phyloP scores from a whole-genome alignment of 352 stramenopile genomes.

The Pythium dissimile region DNA sequence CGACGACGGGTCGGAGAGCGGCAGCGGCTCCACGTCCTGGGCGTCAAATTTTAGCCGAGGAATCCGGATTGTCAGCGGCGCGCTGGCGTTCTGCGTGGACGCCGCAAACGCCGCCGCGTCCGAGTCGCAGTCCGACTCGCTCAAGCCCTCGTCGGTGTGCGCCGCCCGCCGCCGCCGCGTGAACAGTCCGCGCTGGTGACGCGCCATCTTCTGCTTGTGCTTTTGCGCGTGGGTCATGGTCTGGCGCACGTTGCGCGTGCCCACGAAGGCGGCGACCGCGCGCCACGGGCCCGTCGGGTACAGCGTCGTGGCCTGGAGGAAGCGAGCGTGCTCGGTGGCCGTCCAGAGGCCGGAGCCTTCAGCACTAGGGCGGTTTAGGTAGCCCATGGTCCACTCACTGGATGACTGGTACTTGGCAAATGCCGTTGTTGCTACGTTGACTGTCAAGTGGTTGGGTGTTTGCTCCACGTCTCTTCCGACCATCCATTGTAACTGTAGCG shows the following conservation, averaged over 20 bases:
- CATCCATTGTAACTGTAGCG: background rate
- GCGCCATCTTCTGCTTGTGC: conserved; percentile 39
- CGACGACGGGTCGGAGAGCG: background rate
- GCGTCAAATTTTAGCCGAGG: background rate
- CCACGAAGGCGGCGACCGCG: conserved; percentile 22
- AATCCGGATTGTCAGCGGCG: background rate
- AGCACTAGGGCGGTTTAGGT: conserved; percentile 12
- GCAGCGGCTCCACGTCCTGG: background rate
- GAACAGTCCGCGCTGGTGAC: conserved; percentile 27
- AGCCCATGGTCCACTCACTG: background rate
- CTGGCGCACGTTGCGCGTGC: conserved; percentile 28
- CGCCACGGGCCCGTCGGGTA: conserved; percentile 31
- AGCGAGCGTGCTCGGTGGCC: conserved; percentile 24
- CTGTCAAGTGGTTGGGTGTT: background rate
- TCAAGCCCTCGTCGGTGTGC: background rate
- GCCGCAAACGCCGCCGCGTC: background rate
- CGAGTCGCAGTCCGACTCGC: background rate
- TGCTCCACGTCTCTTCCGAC: background rate
- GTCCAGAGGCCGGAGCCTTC: conserved; percentile 26
- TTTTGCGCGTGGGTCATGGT: conserved; percentile 45
- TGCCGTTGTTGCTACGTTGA: too few relatives aligned
- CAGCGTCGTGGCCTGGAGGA: conserved; percentile 27
- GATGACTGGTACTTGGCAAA: background rate
- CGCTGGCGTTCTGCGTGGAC: background rate
- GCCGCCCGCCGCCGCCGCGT: background rate